Conservation (phyloP, 768 basidiomycete species). For the Postia placenta region DNA sequence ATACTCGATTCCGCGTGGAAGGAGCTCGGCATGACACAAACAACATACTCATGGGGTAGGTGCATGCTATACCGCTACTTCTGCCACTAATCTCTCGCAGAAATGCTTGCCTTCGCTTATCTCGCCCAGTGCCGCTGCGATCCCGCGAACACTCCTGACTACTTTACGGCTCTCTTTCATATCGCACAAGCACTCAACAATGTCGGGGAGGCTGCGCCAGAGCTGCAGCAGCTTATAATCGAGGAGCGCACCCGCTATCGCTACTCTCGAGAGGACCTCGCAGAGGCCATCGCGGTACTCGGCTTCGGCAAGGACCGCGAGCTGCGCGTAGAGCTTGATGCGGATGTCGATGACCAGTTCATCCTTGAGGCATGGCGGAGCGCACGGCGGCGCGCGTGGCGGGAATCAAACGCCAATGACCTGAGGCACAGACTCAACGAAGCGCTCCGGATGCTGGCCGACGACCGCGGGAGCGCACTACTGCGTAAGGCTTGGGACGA, state of each 20-base stretch:
- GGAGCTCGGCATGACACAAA: constrained; percentile 59
- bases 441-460: constrained; percentile 63
- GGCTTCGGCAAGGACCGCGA: constrained; percentile 62
- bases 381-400: constrained; percentile 53
- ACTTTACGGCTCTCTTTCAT: constrained; percentile 54
- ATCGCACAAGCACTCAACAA: constrained; percentile 46
- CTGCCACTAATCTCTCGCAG: constrained; percentile 29
- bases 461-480: constrained; percentile 46
- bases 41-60: constrained; percentile 60
- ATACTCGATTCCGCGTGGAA: constrained; percentile 25
- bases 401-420: constrained; percentile 35
- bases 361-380: constrained; percentile 65
- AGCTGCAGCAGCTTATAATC: constrained; percentile 51
- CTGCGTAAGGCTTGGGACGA: constrained; percentile 48
- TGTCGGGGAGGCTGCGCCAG: constrained; percentile 39
- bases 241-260: constrained; percentile 60
- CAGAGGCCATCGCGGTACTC: constrained; percentile 41
- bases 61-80: not conserved
- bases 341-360: constrained; percentile 64
- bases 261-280: constrained; percentile 53
- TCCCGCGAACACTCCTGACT: constrained; percentile 51
- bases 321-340: constrained; percentile 63
- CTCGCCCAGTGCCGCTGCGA: constrained; percentile 79
- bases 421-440: constrained; percentile 54
- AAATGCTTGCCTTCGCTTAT: constrained; percentile 73